These are phyloP conservation scores for Diaporthe longicolla DNA, from an alignment of 2,329 filamentous ascomycete species.

Conservation along the genomic window DNA sequence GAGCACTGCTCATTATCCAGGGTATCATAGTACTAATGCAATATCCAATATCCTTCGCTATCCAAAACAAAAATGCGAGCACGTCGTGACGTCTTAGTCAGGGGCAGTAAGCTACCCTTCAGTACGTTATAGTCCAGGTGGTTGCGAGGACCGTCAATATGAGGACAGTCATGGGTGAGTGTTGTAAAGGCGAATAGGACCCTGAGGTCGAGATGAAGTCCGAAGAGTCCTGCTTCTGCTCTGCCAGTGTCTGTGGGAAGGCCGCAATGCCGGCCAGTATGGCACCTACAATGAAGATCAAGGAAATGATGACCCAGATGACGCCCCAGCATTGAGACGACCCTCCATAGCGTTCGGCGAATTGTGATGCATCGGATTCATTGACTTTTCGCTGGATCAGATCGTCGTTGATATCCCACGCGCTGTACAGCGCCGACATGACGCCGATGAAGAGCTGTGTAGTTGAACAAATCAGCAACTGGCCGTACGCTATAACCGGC, in stretches of 20 bases:
- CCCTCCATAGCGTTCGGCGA: constrained; percentile 82
- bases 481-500: not conserved
- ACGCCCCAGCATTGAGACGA: constrained; percentile 87
- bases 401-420: constrained; percentile 90
- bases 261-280: constrained; percentile 84
- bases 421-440: constrained; percentile 84
- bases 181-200: no score
- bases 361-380: constrained; percentile 83
- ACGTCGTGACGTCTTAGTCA: not conserved
- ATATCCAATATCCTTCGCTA: not conserved
- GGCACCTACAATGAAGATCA: constrained; percentile 78
- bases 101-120: not conserved
- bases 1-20: constrained; percentile 5
- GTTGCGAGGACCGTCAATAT: not conserved
- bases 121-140: not conserved
- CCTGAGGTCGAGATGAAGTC: constrained; percentile 69
- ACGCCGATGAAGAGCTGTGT: constrained; percentile 83
- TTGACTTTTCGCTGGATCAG: constrained; percentile 86
- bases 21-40: constrained; percentile 30
- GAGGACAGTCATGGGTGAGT: not conserved
- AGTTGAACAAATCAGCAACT: constrained; percentile 9
- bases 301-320: constrained; percentile 81
- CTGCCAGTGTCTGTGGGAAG: constrained; percentile 77
- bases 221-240: constrained; percentile 79
- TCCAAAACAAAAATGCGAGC: not conserved